Percentiles rank a stretch among this genome's conserved stretches.
These are phyloP conservation scores for Adansonia gregorii DNA, from an alignment of 441 rosid species.

Conservation along the genomic window DNA sequence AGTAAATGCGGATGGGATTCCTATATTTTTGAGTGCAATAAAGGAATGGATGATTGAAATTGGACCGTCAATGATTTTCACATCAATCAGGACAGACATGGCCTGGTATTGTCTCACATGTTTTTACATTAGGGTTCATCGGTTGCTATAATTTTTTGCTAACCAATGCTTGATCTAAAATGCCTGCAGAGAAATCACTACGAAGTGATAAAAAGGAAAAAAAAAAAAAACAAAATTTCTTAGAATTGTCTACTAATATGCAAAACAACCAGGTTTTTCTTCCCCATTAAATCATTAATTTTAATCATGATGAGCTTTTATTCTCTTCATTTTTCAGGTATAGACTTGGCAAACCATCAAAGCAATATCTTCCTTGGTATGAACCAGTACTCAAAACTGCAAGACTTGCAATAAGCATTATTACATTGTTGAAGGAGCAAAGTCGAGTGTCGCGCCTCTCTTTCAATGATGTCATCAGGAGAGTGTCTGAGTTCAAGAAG, in stretches of 20 bases:
- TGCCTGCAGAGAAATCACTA: background rate
- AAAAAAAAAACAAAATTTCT: background rate
- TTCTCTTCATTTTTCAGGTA: constrained; percentile 55
- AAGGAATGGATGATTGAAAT: constrained; percentile 90
- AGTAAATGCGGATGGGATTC: constrained; percentile 50
- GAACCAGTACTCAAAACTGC: constrained; percentile 72
- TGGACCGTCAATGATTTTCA: constrained; percentile 54
- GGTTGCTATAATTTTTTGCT: background rate
- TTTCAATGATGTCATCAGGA: constrained; percentile 58
- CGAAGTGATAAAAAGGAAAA: background rate
- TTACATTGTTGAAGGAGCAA: constrained; percentile 62
- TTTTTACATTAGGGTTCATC: background rate
- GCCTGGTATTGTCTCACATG: constrained; percentile 59
- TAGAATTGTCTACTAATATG: background rate
- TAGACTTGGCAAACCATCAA: constrained; percentile 80
- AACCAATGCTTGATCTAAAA: background rate
- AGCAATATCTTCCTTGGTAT: constrained; percentile 78
- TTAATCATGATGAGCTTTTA: background rate
- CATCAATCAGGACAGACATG: constrained; percentile 75
- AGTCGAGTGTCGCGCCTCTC: constrained; percentile 60
- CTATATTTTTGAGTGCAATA: constrained; percentile 64
- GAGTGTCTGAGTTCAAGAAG: constrained; percentile 51
- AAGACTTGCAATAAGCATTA: constrained; percentile 60
- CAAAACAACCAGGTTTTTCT: background rate
- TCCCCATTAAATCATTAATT: background rate